These are phyloP conservation scores for Lolium multiflorum DNA, from an alignment of 176 grass and related monocot genomes.

Conservation along the genomic window DNA sequence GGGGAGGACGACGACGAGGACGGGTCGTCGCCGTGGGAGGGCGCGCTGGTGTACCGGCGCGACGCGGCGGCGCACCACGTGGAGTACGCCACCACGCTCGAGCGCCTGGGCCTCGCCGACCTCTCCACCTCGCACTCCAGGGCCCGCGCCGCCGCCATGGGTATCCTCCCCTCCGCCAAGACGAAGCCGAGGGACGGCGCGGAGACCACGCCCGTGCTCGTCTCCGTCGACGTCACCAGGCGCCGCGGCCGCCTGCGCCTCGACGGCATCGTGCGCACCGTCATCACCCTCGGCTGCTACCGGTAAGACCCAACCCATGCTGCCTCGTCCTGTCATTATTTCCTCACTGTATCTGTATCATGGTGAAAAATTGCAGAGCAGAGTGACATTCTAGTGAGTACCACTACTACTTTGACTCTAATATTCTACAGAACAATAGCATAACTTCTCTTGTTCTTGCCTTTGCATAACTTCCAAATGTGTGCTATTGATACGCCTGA, in stretches of 20 bases:
- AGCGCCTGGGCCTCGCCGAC: constrained; percentile 70
- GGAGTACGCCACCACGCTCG: constrained; percentile 71
- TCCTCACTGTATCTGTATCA: neutral
- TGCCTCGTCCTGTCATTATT: neutral
- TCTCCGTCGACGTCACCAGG: constrained; percentile 73
- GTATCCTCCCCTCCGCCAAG: constrained; percentile 43
- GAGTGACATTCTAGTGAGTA: neutral
- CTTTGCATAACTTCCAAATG: neutral
- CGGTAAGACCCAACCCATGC: constrained; percentile 26
- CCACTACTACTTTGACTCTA: neutral
- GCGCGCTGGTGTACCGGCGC: constrained; percentile 75
- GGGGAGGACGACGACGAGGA: constrained; percentile 29
- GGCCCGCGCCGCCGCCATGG: constrained; percentile 65
- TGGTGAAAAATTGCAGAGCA: neutral
- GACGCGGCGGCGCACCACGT: constrained; percentile 68
- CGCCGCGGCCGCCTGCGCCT: constrained; percentile 67
- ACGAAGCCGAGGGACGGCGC: neutral
- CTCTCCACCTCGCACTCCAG: constrained; percentile 56
- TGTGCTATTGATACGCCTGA: neutral
- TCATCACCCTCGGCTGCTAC: constrained; percentile 80
- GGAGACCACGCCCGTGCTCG: constrained; percentile 59
- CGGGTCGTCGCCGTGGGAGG: constrained; percentile 59
- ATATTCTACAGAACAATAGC: neutral
- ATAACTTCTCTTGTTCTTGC: neutral
- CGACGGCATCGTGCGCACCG: constrained; percentile 76